These are phyloP conservation scores for Globisporangium viniferum DNA, from an alignment of 352 stramenopile species.

Conservation along the genomic window DNA sequence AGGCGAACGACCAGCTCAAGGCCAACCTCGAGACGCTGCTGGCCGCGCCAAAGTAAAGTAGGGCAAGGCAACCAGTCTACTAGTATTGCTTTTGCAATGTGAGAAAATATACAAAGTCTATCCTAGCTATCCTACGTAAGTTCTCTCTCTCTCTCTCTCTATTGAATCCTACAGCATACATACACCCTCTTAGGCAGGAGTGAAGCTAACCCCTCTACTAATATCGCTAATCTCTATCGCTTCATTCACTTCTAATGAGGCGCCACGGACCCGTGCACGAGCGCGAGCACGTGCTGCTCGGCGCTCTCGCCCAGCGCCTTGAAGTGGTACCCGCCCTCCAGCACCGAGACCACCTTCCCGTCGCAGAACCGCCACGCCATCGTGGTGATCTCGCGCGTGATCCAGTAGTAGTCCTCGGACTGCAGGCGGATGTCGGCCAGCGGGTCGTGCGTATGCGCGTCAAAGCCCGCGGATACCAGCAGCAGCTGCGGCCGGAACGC, in stretches of 20 bases:
- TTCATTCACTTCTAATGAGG: not conserved
- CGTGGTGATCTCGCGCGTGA: conserved; percentile 36
- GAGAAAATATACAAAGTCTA: not conserved
- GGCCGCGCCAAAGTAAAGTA: conserved; percentile 48
- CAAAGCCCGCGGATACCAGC: conserved; percentile 84
- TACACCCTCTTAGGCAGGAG: not conserved
- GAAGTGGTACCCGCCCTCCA: conserved; percentile 59
- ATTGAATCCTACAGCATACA: not conserved
- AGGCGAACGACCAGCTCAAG: conserved; percentile 90
- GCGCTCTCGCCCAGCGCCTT: conserved; percentile 43
- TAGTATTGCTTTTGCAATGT: not conserved
- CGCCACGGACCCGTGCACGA: conserved; percentile 31
- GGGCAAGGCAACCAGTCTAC: not conserved
- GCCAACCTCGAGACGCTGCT: conserved; percentile 86
- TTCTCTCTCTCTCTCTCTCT: not conserved
- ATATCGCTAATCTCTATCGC: not conserved
- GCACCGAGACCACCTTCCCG: conserved; percentile 47
- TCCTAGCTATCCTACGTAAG: not conserved
- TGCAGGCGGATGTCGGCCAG: conserved; percentile 42
- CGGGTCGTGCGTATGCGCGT: conserved; percentile 56
- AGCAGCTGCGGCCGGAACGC: conserved; percentile 82
- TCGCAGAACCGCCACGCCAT: conserved; percentile 43
- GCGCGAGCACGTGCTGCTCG: conserved; percentile 44
- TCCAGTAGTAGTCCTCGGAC: conserved; percentile 54
- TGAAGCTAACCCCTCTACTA: not conserved